A percentile compares a stretch with the other conserved stretches of the same genome.
Conservation (phyloP, 2,329 filamentous ascomycete genomes). For the Monosporascus ibericus region DNA sequence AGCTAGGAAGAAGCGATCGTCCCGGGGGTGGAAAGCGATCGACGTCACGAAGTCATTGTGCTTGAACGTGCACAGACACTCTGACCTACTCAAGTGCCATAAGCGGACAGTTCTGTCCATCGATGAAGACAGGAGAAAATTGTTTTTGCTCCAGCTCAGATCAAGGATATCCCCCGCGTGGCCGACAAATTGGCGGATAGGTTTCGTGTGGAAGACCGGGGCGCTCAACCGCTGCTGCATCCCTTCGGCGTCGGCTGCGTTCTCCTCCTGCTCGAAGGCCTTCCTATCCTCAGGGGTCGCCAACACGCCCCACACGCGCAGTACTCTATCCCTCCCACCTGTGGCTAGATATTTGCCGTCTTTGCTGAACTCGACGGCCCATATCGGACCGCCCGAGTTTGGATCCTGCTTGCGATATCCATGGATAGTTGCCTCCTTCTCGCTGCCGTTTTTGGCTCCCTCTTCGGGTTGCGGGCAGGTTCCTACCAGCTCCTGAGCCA, state of each 20-base stretch:
- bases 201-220: conserved; percentile 79
- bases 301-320: conserved; percentile 86
- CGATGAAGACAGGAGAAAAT: conserved; percentile 88
- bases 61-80: conserved; percentile 89
- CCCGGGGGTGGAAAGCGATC: conserved; percentile 87
- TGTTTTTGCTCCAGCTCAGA: conserved; percentile 98
- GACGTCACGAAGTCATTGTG: conserved; percentile 94
- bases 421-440: conserved; percentile 21
- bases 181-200: conserved; percentile 72
- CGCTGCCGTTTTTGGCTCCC: conserved; percentile 13
- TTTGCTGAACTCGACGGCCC: conserved; percentile 88
- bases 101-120: conserved; percentile 97
- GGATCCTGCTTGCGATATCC: conserved; percentile 29
- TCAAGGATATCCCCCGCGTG: conserved; percentile 85
- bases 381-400: conserved; percentile 63
- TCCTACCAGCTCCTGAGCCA: conserved; percentile 83
- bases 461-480: conserved; percentile 34
- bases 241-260: conserved; percentile 33
- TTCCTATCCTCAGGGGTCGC: conserved; percentile 73
- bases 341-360: conserved; percentile 88
- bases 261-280: conserved; percentile 65
- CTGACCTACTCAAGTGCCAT: conserved; percentile 81
- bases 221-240: conserved; percentile 66
- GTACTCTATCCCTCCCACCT: conserved; percentile 80
- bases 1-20: conserved; percentile 94